Evolutionary conservation across 2,329 filamentous ascomycete genomes (phyloP).

Genomic region (Claviceps sp.): DNA sequence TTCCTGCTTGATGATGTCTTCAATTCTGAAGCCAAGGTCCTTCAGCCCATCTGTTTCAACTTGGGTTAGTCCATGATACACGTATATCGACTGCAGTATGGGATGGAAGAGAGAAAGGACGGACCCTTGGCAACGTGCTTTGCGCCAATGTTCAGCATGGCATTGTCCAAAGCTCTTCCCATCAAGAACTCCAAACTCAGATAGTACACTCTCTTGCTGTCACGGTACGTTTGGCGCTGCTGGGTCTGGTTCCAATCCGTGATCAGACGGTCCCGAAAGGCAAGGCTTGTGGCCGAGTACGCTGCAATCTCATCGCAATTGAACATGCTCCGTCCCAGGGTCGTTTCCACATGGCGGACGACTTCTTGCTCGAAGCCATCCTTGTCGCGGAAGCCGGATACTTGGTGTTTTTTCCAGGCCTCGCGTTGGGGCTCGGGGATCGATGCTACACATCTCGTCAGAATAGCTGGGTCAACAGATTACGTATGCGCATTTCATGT

Average conservation of each 20-base stretch:
- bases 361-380: constrained; percentile 80
- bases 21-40: constrained; percentile 91
- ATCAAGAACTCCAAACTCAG: constrained; percentile 95
- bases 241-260: constrained; percentile 98
- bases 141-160: constrained; percentile 87
- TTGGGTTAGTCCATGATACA: too few species aligned
- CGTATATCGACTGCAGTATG: not conserved
- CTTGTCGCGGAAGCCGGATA: constrained; percentile 58
- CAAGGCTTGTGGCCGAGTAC: constrained; percentile 80
- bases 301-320: constrained; percentile 95
- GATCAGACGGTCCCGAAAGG: constrained; percentile 84
- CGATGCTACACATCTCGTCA: constrained; percentile 33
- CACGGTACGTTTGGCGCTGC: constrained; percentile 81
- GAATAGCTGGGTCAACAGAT: not conserved
- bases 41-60: constrained; percentile 57
- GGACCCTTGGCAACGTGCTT: constrained; percentile 73
- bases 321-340: constrained; percentile 87
- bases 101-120: constrained; percentile 11
- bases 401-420: constrained; percentile 55
- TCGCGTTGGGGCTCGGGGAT: constrained; percentile 83
- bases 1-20: constrained; percentile 89
- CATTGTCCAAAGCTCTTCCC: constrained; percentile 93
- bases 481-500: too few species aligned
- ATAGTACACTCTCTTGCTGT: constrained; percentile 93
- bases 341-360: constrained; percentile 91